Evolutionary conservation across 2,329 filamentous ascomycete species (phyloP).

Genomic region (Nothophoma quercina): DNA sequence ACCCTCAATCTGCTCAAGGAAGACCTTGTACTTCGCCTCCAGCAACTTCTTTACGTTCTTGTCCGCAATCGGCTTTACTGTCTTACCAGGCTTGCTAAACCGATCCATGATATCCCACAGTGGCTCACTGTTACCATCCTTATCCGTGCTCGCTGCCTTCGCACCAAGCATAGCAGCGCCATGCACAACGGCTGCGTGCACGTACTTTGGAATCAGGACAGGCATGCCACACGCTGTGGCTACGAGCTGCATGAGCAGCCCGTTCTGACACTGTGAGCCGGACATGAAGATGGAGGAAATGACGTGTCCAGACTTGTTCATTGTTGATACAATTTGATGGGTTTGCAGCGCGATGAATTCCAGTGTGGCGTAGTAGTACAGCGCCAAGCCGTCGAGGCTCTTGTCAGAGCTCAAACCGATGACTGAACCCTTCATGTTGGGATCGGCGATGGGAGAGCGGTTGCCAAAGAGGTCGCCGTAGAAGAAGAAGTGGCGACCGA

Average conservation of each 20-base stretch:
- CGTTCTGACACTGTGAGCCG: slow-evolving; percentile 95
- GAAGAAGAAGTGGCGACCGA: slow-evolving; percentile 96
- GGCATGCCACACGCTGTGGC: slow-evolving; percentile 91
- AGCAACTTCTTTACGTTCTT: slow-evolving; percentile 79
- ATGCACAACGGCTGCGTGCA: slow-evolving; percentile 94
- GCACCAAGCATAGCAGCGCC: slow-evolving; percentile 98
- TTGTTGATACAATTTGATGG: slow-evolving; percentile 89
- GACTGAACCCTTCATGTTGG: slow-evolving; percentile 89
- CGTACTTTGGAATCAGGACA: slow-evolving; percentile 90
- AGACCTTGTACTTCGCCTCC: slow-evolving; percentile 92
- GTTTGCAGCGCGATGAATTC: slow-evolving; percentile 99
- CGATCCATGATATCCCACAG: slow-evolving; percentile 98
- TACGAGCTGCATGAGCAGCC: slow-evolving; percentile 87
- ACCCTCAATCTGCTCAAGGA: slow-evolving; percentile 86
- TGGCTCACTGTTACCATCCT: slow-evolving; percentile 79
- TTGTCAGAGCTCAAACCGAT: slow-evolving; percentile 89
- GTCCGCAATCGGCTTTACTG: slow-evolving; percentile 78
- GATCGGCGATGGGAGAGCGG: slow-evolving; percentile 89
- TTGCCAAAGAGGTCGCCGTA: slow-evolving; percentile 98
- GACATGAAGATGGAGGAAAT: slow-evolving; percentile 98
- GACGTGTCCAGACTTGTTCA: slow-evolving; percentile 88
- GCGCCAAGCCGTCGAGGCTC: slow-evolving; percentile 82
- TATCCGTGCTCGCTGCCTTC: slow-evolving; percentile 88
- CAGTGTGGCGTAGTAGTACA: slow-evolving; percentile 95
- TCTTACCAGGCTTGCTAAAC: slow-evolving; percentile 91